These are phyloP conservation scores for Euphorbia peplus DNA, from an alignment of 345 rosid species.

Conservation along the genomic window DNA sequence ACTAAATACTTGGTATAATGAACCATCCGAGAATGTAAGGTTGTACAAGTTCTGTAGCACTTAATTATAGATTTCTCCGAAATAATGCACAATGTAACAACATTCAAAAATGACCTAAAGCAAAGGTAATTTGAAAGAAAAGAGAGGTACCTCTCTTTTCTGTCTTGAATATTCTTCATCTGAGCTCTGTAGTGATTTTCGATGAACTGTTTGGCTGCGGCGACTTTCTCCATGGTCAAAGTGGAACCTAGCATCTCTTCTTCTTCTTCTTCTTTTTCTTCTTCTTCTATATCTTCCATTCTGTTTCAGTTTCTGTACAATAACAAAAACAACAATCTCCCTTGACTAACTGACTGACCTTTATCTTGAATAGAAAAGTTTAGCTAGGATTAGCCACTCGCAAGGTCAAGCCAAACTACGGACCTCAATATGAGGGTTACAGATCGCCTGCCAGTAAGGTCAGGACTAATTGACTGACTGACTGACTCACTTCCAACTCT, in stretches of 20 bases:
- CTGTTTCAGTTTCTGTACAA: no score
- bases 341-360: no score
- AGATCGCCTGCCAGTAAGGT: no score
- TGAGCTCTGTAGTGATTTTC: constrained; percentile 97
- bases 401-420: no score
- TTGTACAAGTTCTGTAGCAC: no score
- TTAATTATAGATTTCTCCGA: background rate
- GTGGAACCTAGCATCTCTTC: constrained; percentile 78
- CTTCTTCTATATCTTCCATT: constrained; percentile 56
- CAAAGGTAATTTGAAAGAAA: no score
- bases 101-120: background rate
- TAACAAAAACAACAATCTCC: no score
- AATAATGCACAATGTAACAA: constrained; percentile 20
- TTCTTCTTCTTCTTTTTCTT: constrained; percentile 31
- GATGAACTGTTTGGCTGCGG: constrained; percentile 94
- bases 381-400: no score
- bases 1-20: no score
- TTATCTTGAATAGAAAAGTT: no score
- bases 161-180: constrained; percentile 79
- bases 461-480: constrained; percentile 31
- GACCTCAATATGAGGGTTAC: no score
- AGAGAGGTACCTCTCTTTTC: constrained; percentile 70
- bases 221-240: constrained; percentile 98
- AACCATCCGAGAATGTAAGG: no score
- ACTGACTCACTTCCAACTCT: background rate